Conservation (phyloP, 2,329 filamentous ascomycete genomes). For the Podosphaera xanthii region DNA sequence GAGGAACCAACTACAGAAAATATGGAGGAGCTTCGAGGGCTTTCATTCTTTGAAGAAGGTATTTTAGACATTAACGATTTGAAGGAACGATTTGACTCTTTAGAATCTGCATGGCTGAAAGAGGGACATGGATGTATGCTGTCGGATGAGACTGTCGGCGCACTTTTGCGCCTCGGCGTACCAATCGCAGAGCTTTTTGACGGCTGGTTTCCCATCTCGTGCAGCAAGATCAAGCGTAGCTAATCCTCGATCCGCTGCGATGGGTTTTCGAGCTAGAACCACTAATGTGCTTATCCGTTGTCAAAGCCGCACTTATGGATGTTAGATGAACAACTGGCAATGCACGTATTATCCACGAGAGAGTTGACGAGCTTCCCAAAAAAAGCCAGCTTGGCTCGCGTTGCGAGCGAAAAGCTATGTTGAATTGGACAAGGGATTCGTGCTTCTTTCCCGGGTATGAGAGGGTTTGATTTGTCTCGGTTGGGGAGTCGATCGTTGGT, state of each 20-base stretch:
- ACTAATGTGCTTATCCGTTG: not conserved
- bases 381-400: not conserved
- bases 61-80: slow-evolving; percentile 69
- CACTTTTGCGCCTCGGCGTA: slow-evolving; percentile 12
- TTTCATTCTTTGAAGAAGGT: slow-evolving; percentile 53
- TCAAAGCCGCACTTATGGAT: not conserved
- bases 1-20: slow-evolving; percentile 25
- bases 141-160: slow-evolving; percentile 14
- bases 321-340: not conserved
- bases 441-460: not conserved
- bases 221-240: not conserved
- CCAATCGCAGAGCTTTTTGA: slow-evolving; percentile 22
- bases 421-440: not conserved
- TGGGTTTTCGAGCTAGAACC: not conserved
- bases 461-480: not conserved
- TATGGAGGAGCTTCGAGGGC: slow-evolving; percentile 53
- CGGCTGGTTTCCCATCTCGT: slow-evolving; percentile 49
- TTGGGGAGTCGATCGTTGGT: not conserved
- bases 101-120: slow-evolving; percentile 78
- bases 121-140: slow-evolving; percentile 66
- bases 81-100: slow-evolving; percentile 74
- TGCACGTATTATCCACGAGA: not conserved
- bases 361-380: not conserved
- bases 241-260: not conserved
- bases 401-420: not conserved